Evolutionary conservation across 306 rosid species (phyloP), one percentile per base, ranked within the genome.

Genomic region (Hylodesmum podocarpum): DNA sequence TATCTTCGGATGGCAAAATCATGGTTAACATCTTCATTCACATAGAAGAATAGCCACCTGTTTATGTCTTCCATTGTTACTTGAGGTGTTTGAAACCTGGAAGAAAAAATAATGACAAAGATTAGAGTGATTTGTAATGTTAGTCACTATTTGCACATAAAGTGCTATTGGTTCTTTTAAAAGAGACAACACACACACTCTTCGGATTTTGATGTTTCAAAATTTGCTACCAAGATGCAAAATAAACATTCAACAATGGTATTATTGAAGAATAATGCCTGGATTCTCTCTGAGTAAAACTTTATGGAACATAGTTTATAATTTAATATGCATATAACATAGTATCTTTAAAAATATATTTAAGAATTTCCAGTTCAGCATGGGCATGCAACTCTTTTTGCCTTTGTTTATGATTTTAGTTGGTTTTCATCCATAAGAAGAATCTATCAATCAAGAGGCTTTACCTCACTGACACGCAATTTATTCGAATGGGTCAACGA

Each of bases 1-100:
- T 87, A 86, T 34, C 91, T 89, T 80, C 96, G 69, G 49, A 93
- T 87, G 61, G 94, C 93, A 4, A 80, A 86, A 29, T 89, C 93
- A 46, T 87, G 89, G 76, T 82, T 82, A 28, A 78, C 44, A 53
- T 67, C 68, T 47, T 75, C 89, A 75, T 84, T 34, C 70, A 83
- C 18, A 59, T 83, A 75, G 57, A 80, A 81, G 41, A 87, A 85
- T 16, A 82, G 78, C 87, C 90, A 85, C 39, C 27, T 73, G 66
- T 81, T 78, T 24, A 81, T 78, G 75, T 58, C 85, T 76, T 86
- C 88, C 94, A 88, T 88, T 61, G 75, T 63, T 28, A 46, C 39
- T 10, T 73, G 71, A 25, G 43, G 71, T 46, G n/a, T 33, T 41
- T 67, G 36, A 62, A 53, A 47, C 66, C 44, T 59, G 53, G 69